Conservation (phyloP, 1,139 yeast genomes). For the Taphrina pruni region DNA sequence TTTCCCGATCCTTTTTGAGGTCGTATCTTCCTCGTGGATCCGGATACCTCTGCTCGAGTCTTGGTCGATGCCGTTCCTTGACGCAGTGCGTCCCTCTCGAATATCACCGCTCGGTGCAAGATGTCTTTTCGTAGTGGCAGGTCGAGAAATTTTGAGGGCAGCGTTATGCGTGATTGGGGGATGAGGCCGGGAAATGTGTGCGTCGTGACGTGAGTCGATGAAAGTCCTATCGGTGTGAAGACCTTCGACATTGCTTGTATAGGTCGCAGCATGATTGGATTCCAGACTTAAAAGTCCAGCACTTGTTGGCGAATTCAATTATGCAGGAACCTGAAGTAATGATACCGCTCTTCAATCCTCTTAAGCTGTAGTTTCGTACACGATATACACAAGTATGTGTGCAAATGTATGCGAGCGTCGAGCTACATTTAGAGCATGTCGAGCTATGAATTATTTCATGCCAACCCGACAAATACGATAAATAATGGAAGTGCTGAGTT, state of each 20-base stretch:
- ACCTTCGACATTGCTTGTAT: conserved; percentile 5
- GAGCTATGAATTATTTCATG: conserved; percentile 5
- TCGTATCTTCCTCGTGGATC: conserved; percentile 77
- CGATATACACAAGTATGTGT: not conserved
- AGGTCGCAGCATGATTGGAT: not conserved
- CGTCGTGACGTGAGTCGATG: conserved; percentile 23
- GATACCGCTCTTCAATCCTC: no score
- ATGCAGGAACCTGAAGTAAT: no score
- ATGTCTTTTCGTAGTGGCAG: conserved; percentile 85
- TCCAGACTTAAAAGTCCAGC: no score
- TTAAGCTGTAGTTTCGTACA: no score
- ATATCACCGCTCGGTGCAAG: conserved; percentile 91
- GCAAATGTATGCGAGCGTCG: not conserved
- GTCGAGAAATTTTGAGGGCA: conserved; percentile 58
- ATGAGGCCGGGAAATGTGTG: conserved; percentile 31
- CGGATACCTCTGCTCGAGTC: conserved; percentile 85
- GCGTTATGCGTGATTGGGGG: conserved; percentile 22
- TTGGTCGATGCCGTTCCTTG: conserved; percentile 75
- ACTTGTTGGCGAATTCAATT: no score
- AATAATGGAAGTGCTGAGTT: not conserved
- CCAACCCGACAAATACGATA: not conserved
- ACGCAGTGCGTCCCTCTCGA: conserved; percentile 86
- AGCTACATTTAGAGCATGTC: no score
- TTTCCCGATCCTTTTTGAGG: conserved; percentile 94
- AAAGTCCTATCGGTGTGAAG: conserved; percentile 6